These are phyloP conservation scores for Pythium rishiriense DNA, from an alignment of 352 stramenopile genomes.

Conservation along the genomic window DNA sequence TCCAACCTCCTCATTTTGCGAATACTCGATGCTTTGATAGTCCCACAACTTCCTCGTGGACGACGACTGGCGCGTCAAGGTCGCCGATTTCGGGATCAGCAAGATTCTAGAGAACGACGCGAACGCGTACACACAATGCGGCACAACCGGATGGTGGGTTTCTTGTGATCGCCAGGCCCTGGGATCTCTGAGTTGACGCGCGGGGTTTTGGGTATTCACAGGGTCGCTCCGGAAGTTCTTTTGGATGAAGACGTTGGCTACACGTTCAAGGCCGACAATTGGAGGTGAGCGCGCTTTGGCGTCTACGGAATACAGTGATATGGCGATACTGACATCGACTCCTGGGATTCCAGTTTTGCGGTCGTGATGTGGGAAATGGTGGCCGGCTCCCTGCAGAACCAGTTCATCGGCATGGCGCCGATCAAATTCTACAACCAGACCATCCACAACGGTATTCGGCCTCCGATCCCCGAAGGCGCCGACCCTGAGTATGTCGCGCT, in stretches of 20 bases:
- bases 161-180: background rate
- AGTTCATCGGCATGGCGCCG: conserved; percentile 88
- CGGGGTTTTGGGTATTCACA: conserved; percentile 21
- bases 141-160: conserved; percentile 81
- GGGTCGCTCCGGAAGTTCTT: conserved; percentile 87
- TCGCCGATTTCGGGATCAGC: conserved; percentile 89
- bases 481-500: conserved; percentile 75
- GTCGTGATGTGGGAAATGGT: conserved; percentile 93
- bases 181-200: background rate
- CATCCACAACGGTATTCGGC: conserved; percentile 72
- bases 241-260: conserved; percentile 88
- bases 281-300: conserved; percentile 48
- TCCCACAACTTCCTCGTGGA: conserved; percentile 91
- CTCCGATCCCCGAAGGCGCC: conserved; percentile 62
- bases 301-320: background rate
- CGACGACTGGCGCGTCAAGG: conserved; percentile 89
- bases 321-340: background rate
- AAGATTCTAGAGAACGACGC: conserved; percentile 86
- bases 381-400: conserved; percentile 73
- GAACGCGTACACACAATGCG: conserved; percentile 81
- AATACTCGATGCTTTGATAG: conserved; percentile 29
- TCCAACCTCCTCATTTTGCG: too few relatives aligned
- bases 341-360: conserved; percentile 58
- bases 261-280: conserved; percentile 90
- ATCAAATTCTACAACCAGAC: conserved; percentile 92